Conservation (phyloP, 78 protist species). For the Paratrimastix pyriformis region DNA sequence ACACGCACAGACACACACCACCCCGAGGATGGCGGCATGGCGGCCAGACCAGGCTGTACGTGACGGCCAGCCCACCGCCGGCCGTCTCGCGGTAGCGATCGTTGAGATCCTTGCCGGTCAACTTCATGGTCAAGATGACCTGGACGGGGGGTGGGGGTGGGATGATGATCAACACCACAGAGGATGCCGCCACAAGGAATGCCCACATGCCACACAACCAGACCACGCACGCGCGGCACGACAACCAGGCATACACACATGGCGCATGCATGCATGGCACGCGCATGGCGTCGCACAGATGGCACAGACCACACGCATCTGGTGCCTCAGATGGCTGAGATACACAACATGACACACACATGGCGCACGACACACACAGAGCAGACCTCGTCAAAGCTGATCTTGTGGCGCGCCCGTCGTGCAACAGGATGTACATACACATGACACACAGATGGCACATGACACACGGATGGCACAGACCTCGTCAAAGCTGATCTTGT, state of each 20-base stretch:
- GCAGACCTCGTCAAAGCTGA: conserved; percentile 12
- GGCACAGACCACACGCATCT: too few relatives aligned
- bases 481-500: conserved; percentile 7
- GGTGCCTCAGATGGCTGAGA: too few relatives aligned
- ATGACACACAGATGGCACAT: background rate
- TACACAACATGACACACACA: too few relatives aligned
- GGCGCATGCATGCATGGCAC: background rate
- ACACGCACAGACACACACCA: too few relatives aligned
- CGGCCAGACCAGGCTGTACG: background rate
- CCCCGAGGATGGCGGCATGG: too few relatives aligned
- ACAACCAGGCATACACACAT: background rate
- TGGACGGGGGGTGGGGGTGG: too few relatives aligned
- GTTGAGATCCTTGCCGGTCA: conserved; percentile 36
- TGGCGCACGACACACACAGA: background rate
- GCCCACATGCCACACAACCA: too few relatives aligned
- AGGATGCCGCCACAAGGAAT: too few relatives aligned
- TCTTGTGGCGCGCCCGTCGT: background rate
- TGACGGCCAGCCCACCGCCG: conserved; percentile 28
- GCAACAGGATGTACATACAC: background rate
- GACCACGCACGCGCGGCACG: too few relatives aligned
- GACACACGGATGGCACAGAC: background rate
- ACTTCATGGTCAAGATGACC: conserved; percentile 28
- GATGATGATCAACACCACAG: background rate
- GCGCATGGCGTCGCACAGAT: too few relatives aligned
- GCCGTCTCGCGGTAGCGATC: conserved; percentile 30